Base-by-base conservation (phyloP, 345 rosid genomes). In the Angophora floribunda region DNA sequence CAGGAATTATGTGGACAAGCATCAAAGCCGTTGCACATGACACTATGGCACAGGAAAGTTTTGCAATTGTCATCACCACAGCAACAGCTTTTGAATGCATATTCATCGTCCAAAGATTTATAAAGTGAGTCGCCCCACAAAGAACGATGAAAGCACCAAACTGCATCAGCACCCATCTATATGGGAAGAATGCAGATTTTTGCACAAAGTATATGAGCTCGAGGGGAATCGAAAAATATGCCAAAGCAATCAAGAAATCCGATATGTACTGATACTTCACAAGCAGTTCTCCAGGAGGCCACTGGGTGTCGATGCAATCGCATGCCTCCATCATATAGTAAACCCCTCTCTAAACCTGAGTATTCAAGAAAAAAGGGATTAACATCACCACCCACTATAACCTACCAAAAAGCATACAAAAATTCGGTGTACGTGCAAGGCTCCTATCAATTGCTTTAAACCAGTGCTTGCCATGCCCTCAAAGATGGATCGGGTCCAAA, bases 131-230 rank as follows among this genome's bases (percentile, higher is more conserved):
- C 8, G 98, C 98, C 65, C 99, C 99, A 87, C 99, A 97, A 65
- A 96, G 98, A 86, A 97, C 93, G 90, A 97, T 97, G 70, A 97
- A 97, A 75, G 98, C 98, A 53, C 99, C 98, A 79, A 97, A 97
- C 91, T 96, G 99, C 98, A 96, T 93, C 6, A 97, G 98, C 88
- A 97, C 99, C 99, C 99, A 96, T 94, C 95, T 92, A 90, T 97
- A 97, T 1, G 99, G 99, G 92, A 96, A 96, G 94, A 96, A 95
- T 4, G 97, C 96, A 4, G 98, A 96, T 90, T 93, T 97, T 85
- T 97, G 96, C 85, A 97, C 99, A 87, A 97, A 97, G 86, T 95
- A 96, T 15, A 97, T 95, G 86, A 96, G 96, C 94, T 96, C 99
- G 4, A 97, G 82, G 28, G 99, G 99, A 89, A 97, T 96, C 41